These are phyloP conservation scores for Sonneratia alba DNA, from an alignment of 345 rosid species.

Conservation along the genomic window DNA sequence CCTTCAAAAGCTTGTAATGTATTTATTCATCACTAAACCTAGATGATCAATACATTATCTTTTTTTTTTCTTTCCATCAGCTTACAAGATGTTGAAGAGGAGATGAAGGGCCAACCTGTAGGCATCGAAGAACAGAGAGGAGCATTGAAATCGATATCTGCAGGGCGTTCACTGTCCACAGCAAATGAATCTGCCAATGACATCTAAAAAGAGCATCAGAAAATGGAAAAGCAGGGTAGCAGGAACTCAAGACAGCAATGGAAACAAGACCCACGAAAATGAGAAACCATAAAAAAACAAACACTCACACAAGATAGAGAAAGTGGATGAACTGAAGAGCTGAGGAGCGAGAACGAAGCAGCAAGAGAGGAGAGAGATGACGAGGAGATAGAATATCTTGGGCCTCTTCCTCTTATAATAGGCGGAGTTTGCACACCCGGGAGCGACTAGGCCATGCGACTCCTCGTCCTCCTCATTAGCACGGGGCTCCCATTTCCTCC, in stretches of 20 bases:
- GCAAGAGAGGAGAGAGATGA: no score
- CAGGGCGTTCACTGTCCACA: slow-evolving; percentile 24
- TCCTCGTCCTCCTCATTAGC: slow-evolving; percentile 18
- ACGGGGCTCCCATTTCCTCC: slow-evolving; percentile 23
- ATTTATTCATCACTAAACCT: no score
- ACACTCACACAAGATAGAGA: slow-evolving; percentile 47
- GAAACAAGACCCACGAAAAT: background rate
- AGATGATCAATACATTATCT: background rate
- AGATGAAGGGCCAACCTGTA: slow-evolving; percentile 30
- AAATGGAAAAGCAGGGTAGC: background rate
- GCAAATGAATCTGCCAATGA: slow-evolving; percentile 45
- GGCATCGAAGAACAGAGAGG: slow-evolving; percentile 44
- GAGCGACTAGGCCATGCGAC: slow-evolving; percentile 20
- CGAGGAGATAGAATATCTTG: slow-evolving; percentile 43
- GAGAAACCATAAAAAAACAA: background rate
- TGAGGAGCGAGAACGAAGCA: slow-evolving; percentile 27
- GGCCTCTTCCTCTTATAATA: slow-evolving; percentile 44
- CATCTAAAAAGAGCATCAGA: background rate
- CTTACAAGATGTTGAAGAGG: background rate
- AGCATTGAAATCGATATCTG: slow-evolving; percentile 19
- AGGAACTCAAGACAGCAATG: background rate
- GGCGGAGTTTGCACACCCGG: slow-evolving; percentile 20
- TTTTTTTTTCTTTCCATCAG: no score
- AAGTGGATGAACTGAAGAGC: slow-evolving; percentile 34
- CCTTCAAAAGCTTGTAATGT: background rate